Conservation (phyloP, 768 basidiomycete genomes). For the Russula sp. region DNA sequence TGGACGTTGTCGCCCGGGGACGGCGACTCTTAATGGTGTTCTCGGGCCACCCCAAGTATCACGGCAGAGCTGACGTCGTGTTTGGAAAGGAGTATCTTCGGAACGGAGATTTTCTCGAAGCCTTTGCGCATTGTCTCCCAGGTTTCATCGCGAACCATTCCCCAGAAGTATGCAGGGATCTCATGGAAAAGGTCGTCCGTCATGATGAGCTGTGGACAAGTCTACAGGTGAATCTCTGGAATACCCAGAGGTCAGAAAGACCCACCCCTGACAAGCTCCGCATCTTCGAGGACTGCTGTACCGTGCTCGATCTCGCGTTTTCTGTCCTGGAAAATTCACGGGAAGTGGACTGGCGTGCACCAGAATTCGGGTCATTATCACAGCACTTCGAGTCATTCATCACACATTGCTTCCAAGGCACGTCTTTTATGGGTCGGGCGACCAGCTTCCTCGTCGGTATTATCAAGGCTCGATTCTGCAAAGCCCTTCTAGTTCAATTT, state of each 20-base stretch:
- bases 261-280: slow-evolving; percentile 18
- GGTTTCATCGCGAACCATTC: not conserved
- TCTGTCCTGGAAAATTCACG: slow-evolving; percentile 8
- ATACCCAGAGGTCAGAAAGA: not conserved
- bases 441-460: slow-evolving; percentile 4
- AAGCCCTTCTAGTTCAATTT: slow-evolving; percentile 12
- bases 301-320: slow-evolving; percentile 11
- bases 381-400: slow-evolving; percentile 18
- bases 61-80: not conserved
- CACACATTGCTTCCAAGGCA: slow-evolving; percentile 7
- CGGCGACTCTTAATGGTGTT: not conserved
- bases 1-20: slow-evolving; percentile 6
- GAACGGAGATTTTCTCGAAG: not conserved
- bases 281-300: slow-evolving; percentile 12
- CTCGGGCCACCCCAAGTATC: not conserved
- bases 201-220: slow-evolving; percentile 16
- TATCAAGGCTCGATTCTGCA: slow-evolving; percentile 9
- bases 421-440: slow-evolving; percentile 11
- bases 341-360: slow-evolving; percentile 16
- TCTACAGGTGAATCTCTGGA: slow-evolving; percentile 17
- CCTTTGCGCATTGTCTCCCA: slow-evolving; percentile 15
- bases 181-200: slow-evolving; percentile 8
- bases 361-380: slow-evolving; percentile 16
- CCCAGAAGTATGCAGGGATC: not conserved
- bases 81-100: slow-evolving; percentile 10